Conservation (phyloP, 345 rosid genomes). For the Corchorus olitorius region DNA sequence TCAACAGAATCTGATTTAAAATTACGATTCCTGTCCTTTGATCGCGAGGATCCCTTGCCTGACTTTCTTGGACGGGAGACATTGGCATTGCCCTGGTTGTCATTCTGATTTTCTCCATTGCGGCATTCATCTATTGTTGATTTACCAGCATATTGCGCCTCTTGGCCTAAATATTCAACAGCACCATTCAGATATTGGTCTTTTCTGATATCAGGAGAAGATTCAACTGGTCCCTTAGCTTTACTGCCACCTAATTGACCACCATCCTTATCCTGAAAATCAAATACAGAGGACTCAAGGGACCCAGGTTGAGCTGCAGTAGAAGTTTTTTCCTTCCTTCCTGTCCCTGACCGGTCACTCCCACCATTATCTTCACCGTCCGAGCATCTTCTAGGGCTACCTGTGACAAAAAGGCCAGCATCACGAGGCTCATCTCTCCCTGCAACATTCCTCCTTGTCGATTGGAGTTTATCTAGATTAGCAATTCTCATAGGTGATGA, state of each 20-base stretch:
- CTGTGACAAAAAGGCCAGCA: constrained; percentile 36
- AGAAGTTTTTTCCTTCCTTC: constrained; percentile 42
- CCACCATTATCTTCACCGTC: constrained; percentile 65
- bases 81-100: constrained; percentile 43
- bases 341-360: constrained; percentile 61
- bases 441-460: constrained; percentile 38
- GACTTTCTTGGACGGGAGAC: constrained; percentile 53
- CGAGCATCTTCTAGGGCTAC: constrained; percentile 52
- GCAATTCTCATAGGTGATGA: constrained; percentile 74
- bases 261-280: constrained; percentile 49
- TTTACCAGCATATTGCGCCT: constrained; percentile 32
- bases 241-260: constrained; percentile 37
- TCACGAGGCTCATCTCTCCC: constrained; percentile 48
- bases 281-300: constrained; percentile 46
- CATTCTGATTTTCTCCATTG: constrained; percentile 49
- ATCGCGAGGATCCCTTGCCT: constrained; percentile 63
- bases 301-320: constrained; percentile 39
- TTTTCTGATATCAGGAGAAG: constrained; percentile 46
- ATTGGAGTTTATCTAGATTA: constrained; percentile 44
- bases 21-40: constrained; percentile 62
- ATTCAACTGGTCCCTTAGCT: constrained; percentile 43
- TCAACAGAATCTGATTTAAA: constrained; percentile 45
- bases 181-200: constrained; percentile 36
- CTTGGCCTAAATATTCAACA: constrained; percentile 46
- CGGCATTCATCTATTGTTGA: constrained; percentile 32